phyloP scores from a whole-genome alignment of 352 stramenopile genomes.

The Lagenidium sp. region DNA sequence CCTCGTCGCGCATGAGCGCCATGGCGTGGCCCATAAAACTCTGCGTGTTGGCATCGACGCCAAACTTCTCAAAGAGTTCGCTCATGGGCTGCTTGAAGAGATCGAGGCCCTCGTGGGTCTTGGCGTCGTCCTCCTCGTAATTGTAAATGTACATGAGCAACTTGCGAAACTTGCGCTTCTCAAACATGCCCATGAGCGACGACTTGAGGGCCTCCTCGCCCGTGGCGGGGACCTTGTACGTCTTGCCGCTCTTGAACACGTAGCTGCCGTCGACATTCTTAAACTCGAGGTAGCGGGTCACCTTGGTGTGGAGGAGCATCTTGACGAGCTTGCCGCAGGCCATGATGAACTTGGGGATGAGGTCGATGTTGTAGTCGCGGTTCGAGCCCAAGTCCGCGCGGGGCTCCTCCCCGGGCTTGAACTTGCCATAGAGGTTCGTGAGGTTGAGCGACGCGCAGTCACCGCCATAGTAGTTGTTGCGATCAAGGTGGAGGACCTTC shows the following conservation, averaged over 20 bases:
- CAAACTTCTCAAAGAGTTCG: constrained; percentile 97
- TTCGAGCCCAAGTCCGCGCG: constrained; percentile 89
- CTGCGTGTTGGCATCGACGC: constrained; percentile 95
- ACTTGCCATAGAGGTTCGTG: constrained; percentile 96
- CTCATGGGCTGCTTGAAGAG: constrained; percentile 96
- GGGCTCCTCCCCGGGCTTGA: constrained; percentile 64
- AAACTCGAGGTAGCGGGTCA: constrained; percentile 99
- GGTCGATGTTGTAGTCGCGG: constrained; percentile 99
- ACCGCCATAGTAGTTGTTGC: constrained; percentile 97
- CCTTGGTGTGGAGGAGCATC: constrained; percentile 96
- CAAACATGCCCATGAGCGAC: constrained; percentile 98
- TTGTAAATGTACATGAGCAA: constrained; percentile 98
- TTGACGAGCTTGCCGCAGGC: constrained; percentile 99
- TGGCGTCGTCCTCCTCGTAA: constrained; percentile 91
- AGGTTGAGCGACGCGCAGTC: constrained; percentile 98
- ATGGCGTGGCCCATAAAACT: constrained; percentile 99
- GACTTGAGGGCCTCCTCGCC: constrained; percentile 94
- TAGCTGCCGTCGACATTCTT: constrained; percentile 99
- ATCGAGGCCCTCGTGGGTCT: constrained; percentile 89
- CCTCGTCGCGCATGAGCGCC: constrained; percentile 94
- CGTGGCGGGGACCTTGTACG: constrained; percentile 97
- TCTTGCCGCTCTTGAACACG: constrained; percentile 96
- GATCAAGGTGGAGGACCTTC: constrained; percentile 97
- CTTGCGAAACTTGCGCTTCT: constrained; percentile 98
- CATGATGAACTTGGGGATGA: constrained; percentile 99